phyloP scores from a whole-genome alignment of 75 land plant species.

The Sequoiadendron giganteum region DNA sequence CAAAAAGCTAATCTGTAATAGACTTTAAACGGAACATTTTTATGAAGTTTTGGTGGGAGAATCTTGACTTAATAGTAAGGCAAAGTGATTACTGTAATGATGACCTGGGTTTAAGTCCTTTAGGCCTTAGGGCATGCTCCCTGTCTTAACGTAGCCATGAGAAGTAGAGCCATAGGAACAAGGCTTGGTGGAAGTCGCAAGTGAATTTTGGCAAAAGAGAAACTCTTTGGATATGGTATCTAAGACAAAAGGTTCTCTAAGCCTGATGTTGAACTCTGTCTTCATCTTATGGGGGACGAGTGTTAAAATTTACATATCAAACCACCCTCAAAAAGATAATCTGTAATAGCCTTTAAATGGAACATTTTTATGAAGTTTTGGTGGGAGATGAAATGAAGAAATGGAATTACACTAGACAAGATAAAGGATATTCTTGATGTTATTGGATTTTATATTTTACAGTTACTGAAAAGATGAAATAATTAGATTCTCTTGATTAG shows the following conservation, averaged over 20 bases:
- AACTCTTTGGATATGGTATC: not conserved
- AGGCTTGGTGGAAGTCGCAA: no score
- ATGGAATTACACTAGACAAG: not conserved
- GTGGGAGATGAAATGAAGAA: not conserved
- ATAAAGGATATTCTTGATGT: not conserved
- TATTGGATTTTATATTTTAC: not conserved
- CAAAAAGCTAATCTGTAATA: no score
- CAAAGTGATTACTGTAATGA: no score
- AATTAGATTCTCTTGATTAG: not conserved
- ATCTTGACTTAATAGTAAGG: no score
- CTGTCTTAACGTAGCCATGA: not conserved
- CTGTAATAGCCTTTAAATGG: no score
- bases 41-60: not conserved
- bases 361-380: no score
- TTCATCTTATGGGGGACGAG: not conserved
- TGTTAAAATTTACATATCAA: not conserved
- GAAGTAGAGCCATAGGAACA: not conserved
- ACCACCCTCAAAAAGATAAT: no score
- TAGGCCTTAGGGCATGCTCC: not conserved
- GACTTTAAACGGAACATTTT: no score
- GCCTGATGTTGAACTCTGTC: not conserved
- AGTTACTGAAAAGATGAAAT: not conserved
- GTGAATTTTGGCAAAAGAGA: not conserved
- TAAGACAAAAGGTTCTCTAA: not conserved
- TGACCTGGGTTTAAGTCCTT: not conserved